Evolutionary conservation across 2,329 filamentous ascomycete genomes (phyloP).

Genomic region (Periconia sp.): DNA sequence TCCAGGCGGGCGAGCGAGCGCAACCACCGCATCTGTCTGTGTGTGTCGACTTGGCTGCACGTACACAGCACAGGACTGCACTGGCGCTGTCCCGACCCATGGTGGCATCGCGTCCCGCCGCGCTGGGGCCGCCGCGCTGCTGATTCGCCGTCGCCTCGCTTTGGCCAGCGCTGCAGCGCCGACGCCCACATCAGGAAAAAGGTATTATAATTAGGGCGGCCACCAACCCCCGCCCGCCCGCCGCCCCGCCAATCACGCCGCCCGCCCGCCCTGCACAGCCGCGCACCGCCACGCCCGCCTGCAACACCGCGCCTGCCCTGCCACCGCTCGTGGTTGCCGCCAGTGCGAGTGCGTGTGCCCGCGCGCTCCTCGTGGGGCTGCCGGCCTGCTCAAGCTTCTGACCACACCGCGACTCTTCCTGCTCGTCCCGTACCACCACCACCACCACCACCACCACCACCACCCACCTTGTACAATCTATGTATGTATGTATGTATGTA

Average conservation of each 20-base stretch:
- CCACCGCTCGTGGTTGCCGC: too few relatives aligned
- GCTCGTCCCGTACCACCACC: constrained; percentile 1
- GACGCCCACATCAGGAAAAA: too few relatives aligned
- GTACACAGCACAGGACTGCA: too few relatives aligned
- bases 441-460: constrained; percentile 7
- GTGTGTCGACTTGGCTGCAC: too few relatives aligned
- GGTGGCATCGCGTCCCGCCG: constrained; percentile 14
- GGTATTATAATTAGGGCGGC: too few relatives aligned
- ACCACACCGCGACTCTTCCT: constrained; percentile 30
- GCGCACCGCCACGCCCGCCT: too few relatives aligned
- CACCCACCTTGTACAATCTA: too few relatives aligned
- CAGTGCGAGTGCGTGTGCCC: too few relatives aligned
- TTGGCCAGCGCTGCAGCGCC: constrained; percentile 7
- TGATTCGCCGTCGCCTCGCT: constrained; percentile 33
- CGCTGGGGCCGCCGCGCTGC: constrained; percentile 17
- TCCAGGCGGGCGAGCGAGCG: constrained; percentile 28
- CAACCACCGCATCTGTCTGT: constrained; percentile 40
- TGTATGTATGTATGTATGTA: too few relatives aligned
- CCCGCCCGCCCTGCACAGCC: background rate
- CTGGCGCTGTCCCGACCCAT: constrained; percentile 12
- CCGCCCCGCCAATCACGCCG: background rate
- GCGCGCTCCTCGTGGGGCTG: constrained; percentile 3
- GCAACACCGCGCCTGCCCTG: too few relatives aligned
- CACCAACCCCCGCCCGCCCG: too few relatives aligned
- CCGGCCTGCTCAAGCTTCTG: constrained; percentile 24